These are phyloP conservation scores for Asterella californica DNA, from an alignment of 225 moss, liverwort and hornwort species.

Conservation along the genomic window DNA sequence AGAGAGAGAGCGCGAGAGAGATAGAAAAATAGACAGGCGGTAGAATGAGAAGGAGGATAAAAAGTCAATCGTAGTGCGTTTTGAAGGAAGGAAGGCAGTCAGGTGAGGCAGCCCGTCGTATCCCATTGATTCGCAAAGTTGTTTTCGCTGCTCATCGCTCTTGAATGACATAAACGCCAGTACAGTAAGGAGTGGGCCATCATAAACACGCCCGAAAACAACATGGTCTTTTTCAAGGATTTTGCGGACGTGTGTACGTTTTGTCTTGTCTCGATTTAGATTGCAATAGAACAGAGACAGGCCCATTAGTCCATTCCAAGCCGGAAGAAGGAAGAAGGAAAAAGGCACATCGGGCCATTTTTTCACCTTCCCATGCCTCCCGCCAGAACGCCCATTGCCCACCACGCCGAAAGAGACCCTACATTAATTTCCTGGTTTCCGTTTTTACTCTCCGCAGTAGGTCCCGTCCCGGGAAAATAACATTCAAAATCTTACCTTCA, in stretches of 20 bases:
- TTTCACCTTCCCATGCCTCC: not conserved
- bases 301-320: no score
- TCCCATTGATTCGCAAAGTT: constrained; percentile 1
- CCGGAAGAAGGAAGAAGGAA: not conserved
- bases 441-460: not conserved
- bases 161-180: constrained; percentile 23
- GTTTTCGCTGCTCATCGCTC: constrained; percentile 12
- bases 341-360: not conserved
- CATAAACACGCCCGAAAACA: constrained; percentile 8
- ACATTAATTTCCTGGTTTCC: not conserved
- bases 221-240: not conserved
- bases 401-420: not conserved
- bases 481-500: not conserved
- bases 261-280: constrained; percentile 18
- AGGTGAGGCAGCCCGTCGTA: not conserved
- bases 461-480: not conserved
- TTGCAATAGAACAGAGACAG: not conserved
- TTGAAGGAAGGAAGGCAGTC: not conserved
- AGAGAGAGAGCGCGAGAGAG: not conserved
- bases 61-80: constrained; percentile 15
- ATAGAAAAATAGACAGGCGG: not conserved
- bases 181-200: constrained; percentile 9
- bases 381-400: not conserved
- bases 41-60: not conserved
- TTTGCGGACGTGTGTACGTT: constrained; percentile 23